Base-by-base conservation (phyloP, 257 asterid species). In the Nemophila menziesii region DNA sequence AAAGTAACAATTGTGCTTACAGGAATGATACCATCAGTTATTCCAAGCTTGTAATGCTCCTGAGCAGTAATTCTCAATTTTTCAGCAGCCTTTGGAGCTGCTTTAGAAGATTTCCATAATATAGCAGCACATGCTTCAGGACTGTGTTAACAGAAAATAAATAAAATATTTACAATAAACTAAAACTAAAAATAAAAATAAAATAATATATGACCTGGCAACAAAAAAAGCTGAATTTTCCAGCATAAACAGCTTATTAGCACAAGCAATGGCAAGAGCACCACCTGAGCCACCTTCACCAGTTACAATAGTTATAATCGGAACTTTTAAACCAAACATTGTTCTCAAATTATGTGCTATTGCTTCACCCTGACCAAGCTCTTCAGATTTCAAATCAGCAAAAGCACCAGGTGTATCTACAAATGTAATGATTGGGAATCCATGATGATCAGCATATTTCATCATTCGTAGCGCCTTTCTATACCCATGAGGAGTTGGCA, bases 261-360 rank as follows among this genome's bases (percentile, higher is more conserved):
- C 70, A 57, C 78, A 74, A 13, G 64, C 73, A 21, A 73, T 65
- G 13, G 77, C 81, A 38, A 73, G 77, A 49, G 81, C 77, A 33
- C 81, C 81, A 43, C 81, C 81, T 0, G 77, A 73, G 22, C 81
- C 81, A 39, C 81, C 81, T 50, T 73, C 82, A 20, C 82, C 78
- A 0, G 69, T 74, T 27, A 74, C 82, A 17, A 74, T 39, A 13
- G 82, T 43, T 54, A 74, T 48, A 33, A 70, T 52, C 5, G 78
- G 78, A 19, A 74, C 78, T 60, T 67, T 74, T 13, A 74, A 57
- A 37, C 82, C 78, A 47, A 74, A 74, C 82, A 70, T 74, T n/a
- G 66, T 45, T 64, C 82, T 63, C 51, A 74, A 50, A 44, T 74
- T 74, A 11, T 63, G 55, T 42, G 82, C 82, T 54, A 70, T 74